Conservation (phyloP, 78 protist species). For the Paratrimastix pyriformis region DNA sequence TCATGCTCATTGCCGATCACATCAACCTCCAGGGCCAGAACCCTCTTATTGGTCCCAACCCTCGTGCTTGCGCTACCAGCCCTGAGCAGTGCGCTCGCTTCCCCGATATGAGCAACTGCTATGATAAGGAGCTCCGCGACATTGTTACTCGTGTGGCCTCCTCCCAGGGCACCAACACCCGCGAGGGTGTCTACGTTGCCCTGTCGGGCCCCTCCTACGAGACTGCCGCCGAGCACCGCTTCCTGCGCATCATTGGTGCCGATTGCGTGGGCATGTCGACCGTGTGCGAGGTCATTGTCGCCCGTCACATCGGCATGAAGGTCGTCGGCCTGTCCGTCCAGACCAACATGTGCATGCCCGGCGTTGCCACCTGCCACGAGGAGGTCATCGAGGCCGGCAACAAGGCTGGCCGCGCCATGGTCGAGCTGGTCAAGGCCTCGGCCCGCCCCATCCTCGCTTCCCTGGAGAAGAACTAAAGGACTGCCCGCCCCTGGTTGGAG, state of each 20-base stretch:
- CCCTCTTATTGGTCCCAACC: slow-evolving; percentile 15
- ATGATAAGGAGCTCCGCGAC: background rate
- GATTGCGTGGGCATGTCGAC: slow-evolving; percentile 7
- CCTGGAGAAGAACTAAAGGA: too few species aligned
- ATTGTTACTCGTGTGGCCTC: background rate
- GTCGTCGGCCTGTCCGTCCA: background rate
- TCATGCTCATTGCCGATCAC: background rate
- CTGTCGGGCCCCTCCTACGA: slow-evolving; percentile 10
- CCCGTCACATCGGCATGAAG: slow-evolving; percentile 2
- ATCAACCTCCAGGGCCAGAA: background rate
- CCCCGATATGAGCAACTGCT: slow-evolving; percentile 9
- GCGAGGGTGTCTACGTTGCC: background rate
- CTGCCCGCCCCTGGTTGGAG: too few species aligned
- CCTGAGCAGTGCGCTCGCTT: background rate
- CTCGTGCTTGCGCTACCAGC: background rate
- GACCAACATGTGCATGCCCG: slow-evolving; percentile 8
- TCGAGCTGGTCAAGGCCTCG: too few species aligned
- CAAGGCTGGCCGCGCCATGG: too few species aligned
- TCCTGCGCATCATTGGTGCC: background rate
- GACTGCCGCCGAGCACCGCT: background rate
- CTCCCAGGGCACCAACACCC: background rate
- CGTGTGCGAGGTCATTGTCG: slow-evolving; percentile 3
- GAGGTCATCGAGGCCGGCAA: background rate
- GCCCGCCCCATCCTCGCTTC: too few species aligned
- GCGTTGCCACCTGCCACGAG: background rate